A percentile compares a stretch with the other conserved stretches of the same genome.
Conservation (phyloP, 805 yeast genomes). For the Nakazawaea siamensis region DNA sequence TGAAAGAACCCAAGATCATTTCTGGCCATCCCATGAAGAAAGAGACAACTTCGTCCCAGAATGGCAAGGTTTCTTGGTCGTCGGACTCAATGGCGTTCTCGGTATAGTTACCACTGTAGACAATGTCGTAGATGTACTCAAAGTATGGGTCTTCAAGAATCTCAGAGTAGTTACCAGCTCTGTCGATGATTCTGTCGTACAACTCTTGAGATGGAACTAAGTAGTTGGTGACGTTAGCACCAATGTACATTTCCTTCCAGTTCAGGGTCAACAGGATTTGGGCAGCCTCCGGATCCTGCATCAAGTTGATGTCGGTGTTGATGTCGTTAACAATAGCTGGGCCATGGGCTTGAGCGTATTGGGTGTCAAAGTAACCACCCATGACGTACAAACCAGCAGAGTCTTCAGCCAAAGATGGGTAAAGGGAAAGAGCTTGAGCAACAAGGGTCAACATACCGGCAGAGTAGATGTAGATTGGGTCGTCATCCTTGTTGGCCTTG, state of each 20-base stretch:
- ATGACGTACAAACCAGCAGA: conserved; percentile 31
- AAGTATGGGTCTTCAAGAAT: conserved; percentile 23
- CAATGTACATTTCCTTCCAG: conserved; percentile 30
- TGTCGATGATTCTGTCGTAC: conserved; percentile 25
- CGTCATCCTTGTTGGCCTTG: conserved; percentile 25
- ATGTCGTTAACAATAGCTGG: conserved; percentile 25
- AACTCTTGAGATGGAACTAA: conserved; percentile 29
- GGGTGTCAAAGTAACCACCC: conserved; percentile 37
- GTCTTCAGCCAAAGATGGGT: conserved; percentile 29
- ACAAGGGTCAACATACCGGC: conserved; percentile 36
- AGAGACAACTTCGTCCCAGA: conserved; percentile 35
- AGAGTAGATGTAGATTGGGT: conserved; percentile 28
- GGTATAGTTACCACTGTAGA: conserved; percentile 18
- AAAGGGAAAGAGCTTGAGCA: conserved; percentile 33
- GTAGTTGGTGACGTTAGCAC: conserved; percentile 34
- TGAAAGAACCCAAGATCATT: conserved; percentile 20
- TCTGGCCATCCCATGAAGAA: conserved; percentile 30
- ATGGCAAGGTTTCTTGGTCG: conserved; percentile 29
- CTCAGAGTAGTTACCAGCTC: conserved; percentile 24
- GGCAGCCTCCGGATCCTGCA: conserved; percentile 38
- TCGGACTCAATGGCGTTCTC: conserved; percentile 20
- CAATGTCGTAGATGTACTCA: conserved; percentile 19
- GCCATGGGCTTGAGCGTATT: conserved; percentile 27
- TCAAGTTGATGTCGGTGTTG: conserved; percentile 34
- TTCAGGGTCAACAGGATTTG: conserved; percentile 32